Conservation (phyloP, 306 rosid genomes). For the Vigna nakashimae region DNA sequence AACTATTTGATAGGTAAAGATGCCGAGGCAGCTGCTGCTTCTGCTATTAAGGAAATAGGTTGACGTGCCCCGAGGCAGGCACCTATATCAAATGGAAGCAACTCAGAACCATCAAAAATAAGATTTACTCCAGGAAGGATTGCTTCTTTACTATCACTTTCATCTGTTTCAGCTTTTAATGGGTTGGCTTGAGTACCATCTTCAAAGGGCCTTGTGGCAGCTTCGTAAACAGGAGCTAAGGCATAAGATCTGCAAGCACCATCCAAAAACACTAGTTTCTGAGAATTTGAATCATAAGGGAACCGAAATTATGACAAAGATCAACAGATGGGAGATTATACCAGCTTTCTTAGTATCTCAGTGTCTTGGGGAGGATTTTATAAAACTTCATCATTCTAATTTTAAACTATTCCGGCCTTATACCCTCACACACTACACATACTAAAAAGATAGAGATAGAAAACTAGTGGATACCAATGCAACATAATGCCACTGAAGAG, state of each 20-base stretch:
- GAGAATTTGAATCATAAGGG: constrained; percentile 24
- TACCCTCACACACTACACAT: neutral
- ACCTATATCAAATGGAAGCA: constrained; percentile 83
- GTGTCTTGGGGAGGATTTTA: neutral
- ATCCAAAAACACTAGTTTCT: constrained; percentile 20
- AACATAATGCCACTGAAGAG: constrained; percentile 11
- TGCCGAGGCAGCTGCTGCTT: constrained; percentile 79
- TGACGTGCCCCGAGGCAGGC: constrained; percentile 94
- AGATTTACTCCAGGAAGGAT: constrained; percentile 88
- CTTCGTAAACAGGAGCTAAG: constrained; percentile 69
- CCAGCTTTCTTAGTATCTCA: constrained; percentile 30
- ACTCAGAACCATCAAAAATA: constrained; percentile 81
- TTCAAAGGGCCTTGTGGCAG: constrained; percentile 73
- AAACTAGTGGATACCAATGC: neutral
- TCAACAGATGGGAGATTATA: neutral
- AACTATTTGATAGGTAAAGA: constrained; percentile 60
- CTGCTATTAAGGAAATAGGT: constrained; percentile 83
- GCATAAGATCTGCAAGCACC: constrained; percentile 82
- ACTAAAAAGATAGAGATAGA: neutral
- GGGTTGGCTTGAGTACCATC: constrained; percentile 53
- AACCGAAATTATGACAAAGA: constrained; percentile 20
- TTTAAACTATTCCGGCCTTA: neutral
- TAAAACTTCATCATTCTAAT: constrained; percentile 31
- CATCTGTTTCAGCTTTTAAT: constrained; percentile 73
- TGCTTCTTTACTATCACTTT: constrained; percentile 77